Conservation (phyloP, 257 asterid genomes). For the Petunia axillaris region DNA sequence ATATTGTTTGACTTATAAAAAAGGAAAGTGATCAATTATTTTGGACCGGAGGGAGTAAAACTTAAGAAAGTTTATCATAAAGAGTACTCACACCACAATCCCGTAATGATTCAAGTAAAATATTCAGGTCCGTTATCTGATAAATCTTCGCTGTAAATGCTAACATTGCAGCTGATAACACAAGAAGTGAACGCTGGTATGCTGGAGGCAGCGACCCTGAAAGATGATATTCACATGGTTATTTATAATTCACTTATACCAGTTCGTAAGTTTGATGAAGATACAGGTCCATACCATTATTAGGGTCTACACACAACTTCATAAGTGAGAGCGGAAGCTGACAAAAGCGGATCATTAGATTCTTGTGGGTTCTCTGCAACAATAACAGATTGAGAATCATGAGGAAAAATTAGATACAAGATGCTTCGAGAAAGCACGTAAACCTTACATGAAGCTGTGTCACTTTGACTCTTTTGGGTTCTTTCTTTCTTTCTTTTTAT, state of each 20-base stretch:
- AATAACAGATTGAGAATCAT: constrained; percentile 27
- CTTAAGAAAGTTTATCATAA: neutral
- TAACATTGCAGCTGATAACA: constrained; percentile 73
- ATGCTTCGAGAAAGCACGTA: neutral
- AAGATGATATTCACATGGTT: constrained; percentile 28
- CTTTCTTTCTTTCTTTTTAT: neutral
- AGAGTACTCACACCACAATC: constrained; percentile 67
- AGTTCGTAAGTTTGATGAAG: constrained; percentile 11
- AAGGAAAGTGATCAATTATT: too few relatives aligned
- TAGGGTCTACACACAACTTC: constrained; percentile 68
- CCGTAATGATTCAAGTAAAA: constrained; percentile 53
- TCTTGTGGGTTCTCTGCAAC: constrained; percentile 65
- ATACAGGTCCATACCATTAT: constrained; percentile 47
- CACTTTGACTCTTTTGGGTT: neutral
- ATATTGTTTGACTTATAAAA: too few relatives aligned
- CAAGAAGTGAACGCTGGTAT: constrained; percentile 74
- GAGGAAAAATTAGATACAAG: constrained; percentile 19
- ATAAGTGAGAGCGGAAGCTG: constrained; percentile 81
- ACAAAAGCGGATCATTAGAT: constrained; percentile 63
- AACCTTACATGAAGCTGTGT: neutral
- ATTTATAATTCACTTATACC: constrained; percentile 2
- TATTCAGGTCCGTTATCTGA: constrained; percentile 59
- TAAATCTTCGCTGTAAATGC: constrained; percentile 77
- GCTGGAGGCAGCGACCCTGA: constrained; percentile 73
- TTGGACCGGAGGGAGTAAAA: neutral